A percentile compares a stretch with the other conserved stretches of the same genome.
Conservation (phyloP, 1,284 basidiomycete genomes). For the Singerocomus inundabilis region DNA sequence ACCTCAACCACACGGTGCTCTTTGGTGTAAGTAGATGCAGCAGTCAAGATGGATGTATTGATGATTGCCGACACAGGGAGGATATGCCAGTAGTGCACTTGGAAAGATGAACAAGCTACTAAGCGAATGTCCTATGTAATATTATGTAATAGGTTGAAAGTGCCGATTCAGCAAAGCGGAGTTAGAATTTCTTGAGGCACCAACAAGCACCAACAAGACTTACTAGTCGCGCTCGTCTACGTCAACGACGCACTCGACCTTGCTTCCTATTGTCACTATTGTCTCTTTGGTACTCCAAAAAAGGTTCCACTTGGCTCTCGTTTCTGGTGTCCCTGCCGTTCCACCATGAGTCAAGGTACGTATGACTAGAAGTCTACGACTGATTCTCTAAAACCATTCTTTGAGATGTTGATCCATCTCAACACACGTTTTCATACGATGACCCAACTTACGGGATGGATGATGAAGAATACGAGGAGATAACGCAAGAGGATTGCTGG, state of each 20-base stretch:
- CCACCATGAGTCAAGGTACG: constrained; percentile 45
- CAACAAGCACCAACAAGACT: constrained; percentile 31
- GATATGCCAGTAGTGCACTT: constrained; percentile 54
- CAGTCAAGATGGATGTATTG: background rate
- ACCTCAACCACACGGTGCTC: constrained; percentile 78
- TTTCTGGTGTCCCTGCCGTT: background rate
- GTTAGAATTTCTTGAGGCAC: constrained; percentile 7
- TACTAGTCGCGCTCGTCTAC: constrained; percentile 22
- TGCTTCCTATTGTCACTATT: constrained; percentile 12
- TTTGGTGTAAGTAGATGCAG: constrained; percentile 56
- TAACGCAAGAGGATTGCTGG: constrained; percentile 95
- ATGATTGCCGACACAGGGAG: constrained; percentile 41
- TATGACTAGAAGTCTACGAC: constrained; percentile 24
- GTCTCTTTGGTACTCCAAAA: background rate
- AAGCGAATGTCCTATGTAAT: constrained; percentile 26
- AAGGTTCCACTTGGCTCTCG: background rate
- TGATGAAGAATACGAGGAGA: constrained; percentile 72
- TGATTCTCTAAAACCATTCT: constrained; percentile 28
- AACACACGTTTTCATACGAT: constrained; percentile 56
- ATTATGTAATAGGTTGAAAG: too few species aligned
- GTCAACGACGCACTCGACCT: constrained; percentile 17
- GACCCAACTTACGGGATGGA: constrained; percentile 55
- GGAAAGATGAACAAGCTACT: constrained; percentile 56
- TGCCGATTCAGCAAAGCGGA: constrained; percentile 9
- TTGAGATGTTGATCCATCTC: constrained; percentile 46